Percentiles rank a stretch among this genome's conserved stretches.
phyloP scores from a whole-genome alignment of 768 basidiomycete genomes.

The Aureoboletus auriporus region DNA sequence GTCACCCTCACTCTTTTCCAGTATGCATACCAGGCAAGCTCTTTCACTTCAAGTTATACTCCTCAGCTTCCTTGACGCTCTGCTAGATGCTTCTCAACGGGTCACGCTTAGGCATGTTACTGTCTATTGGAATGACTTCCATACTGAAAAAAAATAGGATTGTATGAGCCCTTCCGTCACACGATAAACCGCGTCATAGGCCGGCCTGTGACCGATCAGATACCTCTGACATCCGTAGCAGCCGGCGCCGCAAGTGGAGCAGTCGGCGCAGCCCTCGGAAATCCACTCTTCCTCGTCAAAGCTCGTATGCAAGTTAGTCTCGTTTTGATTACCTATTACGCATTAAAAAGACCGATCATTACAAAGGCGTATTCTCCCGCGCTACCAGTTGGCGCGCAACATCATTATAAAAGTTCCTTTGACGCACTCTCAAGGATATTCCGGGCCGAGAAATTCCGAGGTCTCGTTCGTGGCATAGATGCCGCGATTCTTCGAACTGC shows the following conservation, averaged over 20 bases:
- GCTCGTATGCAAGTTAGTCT: constrained; percentile 86
- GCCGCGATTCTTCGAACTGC: constrained; percentile 91
- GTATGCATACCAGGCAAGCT: constrained; percentile 87
- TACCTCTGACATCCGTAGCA: constrained; percentile 70
- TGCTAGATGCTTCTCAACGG: constrained; percentile 86
- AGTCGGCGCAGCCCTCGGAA: constrained; percentile 82
- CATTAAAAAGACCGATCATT: background rate
- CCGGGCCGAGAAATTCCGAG: constrained; percentile 69
- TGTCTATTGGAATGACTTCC: background rate
- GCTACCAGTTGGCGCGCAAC: constrained; percentile 92
- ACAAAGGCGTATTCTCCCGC: constrained; percentile 87
- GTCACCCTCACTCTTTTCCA: constrained; percentile 28
- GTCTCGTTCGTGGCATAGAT: constrained; percentile 87
- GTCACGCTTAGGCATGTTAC: constrained; percentile 69
- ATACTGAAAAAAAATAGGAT: constrained; percentile 50
- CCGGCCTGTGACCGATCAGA: constrained; percentile 55
- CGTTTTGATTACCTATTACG: background rate
- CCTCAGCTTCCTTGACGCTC: constrained; percentile 4
- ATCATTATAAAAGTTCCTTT: constrained; percentile 81
- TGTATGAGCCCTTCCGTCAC: constrained; percentile 90
- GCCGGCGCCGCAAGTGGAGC: constrained; percentile 91
- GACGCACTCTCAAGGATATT: constrained; percentile 81
- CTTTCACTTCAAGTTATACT: background rate
- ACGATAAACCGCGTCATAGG: constrained; percentile 68
- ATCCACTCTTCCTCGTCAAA: constrained; percentile 92